Evolutionary conservation across 148 eudicot species (phyloP).

Genomic region (Rhododendron henanense): DNA sequence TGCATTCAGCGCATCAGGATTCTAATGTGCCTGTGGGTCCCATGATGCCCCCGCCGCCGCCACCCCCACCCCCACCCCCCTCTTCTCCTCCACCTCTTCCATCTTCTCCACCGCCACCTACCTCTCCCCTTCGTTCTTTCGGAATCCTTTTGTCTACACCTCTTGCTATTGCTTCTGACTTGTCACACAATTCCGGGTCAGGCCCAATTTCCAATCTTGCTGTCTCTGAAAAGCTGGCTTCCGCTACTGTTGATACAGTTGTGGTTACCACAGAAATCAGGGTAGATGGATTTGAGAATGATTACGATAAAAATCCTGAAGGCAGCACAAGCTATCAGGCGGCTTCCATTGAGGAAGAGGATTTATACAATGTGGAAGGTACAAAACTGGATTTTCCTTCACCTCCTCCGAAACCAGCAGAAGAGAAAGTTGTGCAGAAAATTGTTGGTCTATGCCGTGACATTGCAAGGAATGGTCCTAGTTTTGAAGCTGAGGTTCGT

Average conservation of each 20-base stretch:
- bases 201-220: conserved; percentile 13
- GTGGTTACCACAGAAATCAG: conserved; percentile 12
- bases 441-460: conserved; percentile 52
- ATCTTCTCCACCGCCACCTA: conserved; percentile 28
- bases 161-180: conserved; percentile 13
- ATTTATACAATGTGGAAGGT: conserved; percentile 12
- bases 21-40: conserved; percentile 21
- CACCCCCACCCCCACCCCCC: conserved; percentile 38
- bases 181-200: conserved; percentile 18
- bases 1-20: conserved; percentile 19
- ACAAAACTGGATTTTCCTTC: conserved; percentile 32
- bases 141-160: conserved; percentile 16
- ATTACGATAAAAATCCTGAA: conserved; percentile 5
- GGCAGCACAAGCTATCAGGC: conserved; percentile 1
- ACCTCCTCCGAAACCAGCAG: conserved; percentile 49
- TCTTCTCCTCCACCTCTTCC: conserved; percentile 42
- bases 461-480: conserved; percentile 57
- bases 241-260: conserved; percentile 22
- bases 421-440: conserved; percentile 40
- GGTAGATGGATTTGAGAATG: conserved; percentile 12
- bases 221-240: conserved; percentile 5
- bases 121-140: conserved; percentile 15
- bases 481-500: conserved; percentile 49
- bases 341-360: conserved; percentile 12
- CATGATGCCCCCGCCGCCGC: conserved; percentile 36